These are phyloP conservation scores for Lathyrus aphaca DNA, from an alignment of 306 rosid genomes.

Conservation along the genomic window DNA sequence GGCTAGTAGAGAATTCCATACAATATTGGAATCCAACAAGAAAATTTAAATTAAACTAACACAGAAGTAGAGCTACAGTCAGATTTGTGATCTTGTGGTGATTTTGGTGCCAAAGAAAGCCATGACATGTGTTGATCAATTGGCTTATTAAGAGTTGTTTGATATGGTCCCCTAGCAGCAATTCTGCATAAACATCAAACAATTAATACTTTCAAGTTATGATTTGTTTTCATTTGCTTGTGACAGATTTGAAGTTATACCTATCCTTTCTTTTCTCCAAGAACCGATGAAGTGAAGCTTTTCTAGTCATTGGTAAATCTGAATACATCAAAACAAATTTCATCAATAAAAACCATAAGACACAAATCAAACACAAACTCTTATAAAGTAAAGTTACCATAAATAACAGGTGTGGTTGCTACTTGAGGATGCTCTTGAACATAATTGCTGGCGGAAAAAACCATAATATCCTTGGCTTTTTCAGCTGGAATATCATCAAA, in stretches of 20 bases:
- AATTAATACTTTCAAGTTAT: background rate
- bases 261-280: conserved; percentile 83
- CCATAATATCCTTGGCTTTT: conserved; percentile 70
- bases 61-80: conserved; percentile 39
- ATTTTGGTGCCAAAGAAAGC: conserved; percentile 70
- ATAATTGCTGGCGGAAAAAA: conserved; percentile 50
- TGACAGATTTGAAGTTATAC: too few species aligned
- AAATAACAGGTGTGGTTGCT: conserved; percentile 46
- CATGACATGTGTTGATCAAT: conserved; percentile 54
- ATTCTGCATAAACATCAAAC: conserved; percentile 50
- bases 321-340: conserved; percentile 14
- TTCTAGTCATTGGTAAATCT: conserved; percentile 85
- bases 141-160: conserved; percentile 41
- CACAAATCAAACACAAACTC: background rate
- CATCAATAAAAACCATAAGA: conserved; percentile 25
- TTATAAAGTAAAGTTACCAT: conserved; percentile 53
- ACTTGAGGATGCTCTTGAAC: conserved; percentile 37
- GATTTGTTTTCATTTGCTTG: background rate
- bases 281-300: conserved; percentile 80
- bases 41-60: conserved; percentile 3
- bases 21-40: background rate
- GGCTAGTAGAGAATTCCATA: conserved; percentile 10
- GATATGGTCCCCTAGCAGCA: conserved; percentile 67
- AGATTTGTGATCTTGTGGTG: conserved; percentile 44
- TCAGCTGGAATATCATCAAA: conserved; percentile 63